Evolutionary conservation across 352 stramenopile species (phyloP), one percentile per base, ranked within the genome.

Genomic region (Plasmopara halstedii): DNA sequence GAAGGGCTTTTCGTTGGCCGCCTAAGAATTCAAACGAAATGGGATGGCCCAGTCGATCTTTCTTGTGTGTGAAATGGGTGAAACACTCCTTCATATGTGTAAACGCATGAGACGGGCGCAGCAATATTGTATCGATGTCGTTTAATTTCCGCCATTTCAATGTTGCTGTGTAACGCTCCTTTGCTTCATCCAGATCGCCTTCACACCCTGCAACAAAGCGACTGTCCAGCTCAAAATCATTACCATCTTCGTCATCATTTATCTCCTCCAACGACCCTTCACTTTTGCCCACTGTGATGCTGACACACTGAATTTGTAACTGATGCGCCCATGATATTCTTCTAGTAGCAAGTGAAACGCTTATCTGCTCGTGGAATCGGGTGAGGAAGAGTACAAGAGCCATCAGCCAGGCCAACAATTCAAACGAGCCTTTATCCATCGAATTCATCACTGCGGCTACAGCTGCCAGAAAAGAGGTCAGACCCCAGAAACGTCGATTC

Each of bases 141-240:
- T 86, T 66, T 40, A 81, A 69, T 40, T 82, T 77, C 15, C 77
- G 73, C 77, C 77, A 88, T 19, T 70, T 63, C 45, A 81, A 56
- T 11, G 70, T 88, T 22, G 70, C 54, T 26, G 55, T 59, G 34
- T 81, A 86, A 6, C 75, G 73, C 7, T 70, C 62, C 52, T 84
- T 84, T 6, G 74, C 74, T 35, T 86, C 70, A 7, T 83, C 70
- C 1, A 85, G 67, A 31, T 86, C 70, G 9, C 77, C 77, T 53
- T 82, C 77, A 46, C 70, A 82, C 27, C 73, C 77, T 38, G 80
- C 74, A 3, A 88, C 20, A 42, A 88, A 86, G 10, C 77, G 73
- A 6, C 44, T 61, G 41, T 83, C 67, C 4, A 82, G 40, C 31
- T 85, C 67, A 6, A 70, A 39, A 11, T 78, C 67, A 14, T 81